Evolutionary conservation across 495 filamentous ascomycete species (phyloP).

Genomic region (Tuber melanosporum): DNA sequence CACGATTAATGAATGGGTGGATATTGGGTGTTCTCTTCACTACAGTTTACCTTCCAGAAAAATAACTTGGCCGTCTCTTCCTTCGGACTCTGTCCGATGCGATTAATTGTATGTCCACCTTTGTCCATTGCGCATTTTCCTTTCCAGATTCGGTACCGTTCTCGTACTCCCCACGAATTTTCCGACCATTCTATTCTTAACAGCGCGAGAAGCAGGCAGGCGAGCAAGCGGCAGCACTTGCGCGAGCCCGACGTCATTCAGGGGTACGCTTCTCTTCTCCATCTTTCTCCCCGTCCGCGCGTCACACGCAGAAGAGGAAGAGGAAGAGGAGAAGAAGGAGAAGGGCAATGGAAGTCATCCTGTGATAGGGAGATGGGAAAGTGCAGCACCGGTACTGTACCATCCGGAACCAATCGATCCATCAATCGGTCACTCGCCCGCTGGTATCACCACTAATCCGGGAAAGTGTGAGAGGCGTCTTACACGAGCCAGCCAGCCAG

Average conservation of each 20-base stretch:
- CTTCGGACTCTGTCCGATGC: not conserved
- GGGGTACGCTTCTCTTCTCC: not conserved
- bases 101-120: not conserved
- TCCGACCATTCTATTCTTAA: not conserved
- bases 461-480: not conserved
- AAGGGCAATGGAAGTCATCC: conserved; percentile 1
- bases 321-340: not conserved
- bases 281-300: not conserved
- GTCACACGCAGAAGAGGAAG: not conserved
- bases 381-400: not conserved
- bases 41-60: not conserved
- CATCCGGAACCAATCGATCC: not conserved
- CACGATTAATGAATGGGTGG: not conserved
- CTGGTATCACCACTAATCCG: not conserved
- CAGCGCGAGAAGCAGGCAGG: not conserved
- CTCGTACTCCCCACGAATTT: not conserved
- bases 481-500: not conserved
- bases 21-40: not conserved
- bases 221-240: not conserved
- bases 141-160: conserved; percentile 1
- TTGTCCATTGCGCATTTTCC: conserved; percentile 3
- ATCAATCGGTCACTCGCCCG: not conserved
- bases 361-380: not conserved
- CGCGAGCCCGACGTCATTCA: not conserved
- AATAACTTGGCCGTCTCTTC: not conserved